Evolutionary conservation across 176 grass and related monocot genomes (phyloP).

Genomic region (Musa troglodytarum): DNA sequence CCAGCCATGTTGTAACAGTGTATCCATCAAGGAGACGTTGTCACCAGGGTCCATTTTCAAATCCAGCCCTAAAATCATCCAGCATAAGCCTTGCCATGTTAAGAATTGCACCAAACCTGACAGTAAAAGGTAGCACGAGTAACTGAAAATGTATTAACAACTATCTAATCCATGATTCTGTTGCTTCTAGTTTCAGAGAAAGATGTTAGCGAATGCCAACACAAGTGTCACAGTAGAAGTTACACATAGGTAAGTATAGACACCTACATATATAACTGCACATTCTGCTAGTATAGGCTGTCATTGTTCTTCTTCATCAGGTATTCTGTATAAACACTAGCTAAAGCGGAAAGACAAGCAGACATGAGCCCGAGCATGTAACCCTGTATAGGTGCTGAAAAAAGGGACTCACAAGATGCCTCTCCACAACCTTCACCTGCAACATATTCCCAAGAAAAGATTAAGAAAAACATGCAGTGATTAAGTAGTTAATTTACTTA

Average conservation of each 20-base stretch:
- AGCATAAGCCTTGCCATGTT: conserved; percentile 84
- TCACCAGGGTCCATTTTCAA: conserved; percentile 81
- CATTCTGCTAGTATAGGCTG: conserved; percentile 91
- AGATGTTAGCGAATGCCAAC: neutral
- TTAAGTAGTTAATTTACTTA: too few species aligned
- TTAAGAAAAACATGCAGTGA: too few species aligned
- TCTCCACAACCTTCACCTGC: conserved; percentile 90
- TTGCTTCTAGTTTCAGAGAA: neutral
- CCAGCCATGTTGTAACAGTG: conserved; percentile 81
- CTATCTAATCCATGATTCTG: neutral
- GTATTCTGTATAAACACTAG: conserved; percentile 87
- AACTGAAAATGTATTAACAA: too few species aligned
- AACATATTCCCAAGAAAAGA: conserved; percentile 13
- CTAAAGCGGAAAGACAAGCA: conserved; percentile 92
- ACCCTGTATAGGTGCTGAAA: conserved; percentile 72
- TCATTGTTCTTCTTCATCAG: conserved; percentile 99
- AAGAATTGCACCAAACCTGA: conserved; percentile 76
- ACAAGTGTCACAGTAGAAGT: neutral
- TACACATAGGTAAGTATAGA: conserved; percentile 12
- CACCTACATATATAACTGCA: conserved; percentile 90
- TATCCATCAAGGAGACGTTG: conserved; percentile 78
- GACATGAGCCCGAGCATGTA: conserved; percentile 87
- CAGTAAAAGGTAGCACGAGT: conserved; percentile 17
- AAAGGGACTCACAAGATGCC: conserved; percentile 71
- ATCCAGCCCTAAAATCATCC: conserved; percentile 76